Evolutionary conservation across 139 green algal genomes (phyloP).

Genomic region (Gonium pectorale): DNA sequence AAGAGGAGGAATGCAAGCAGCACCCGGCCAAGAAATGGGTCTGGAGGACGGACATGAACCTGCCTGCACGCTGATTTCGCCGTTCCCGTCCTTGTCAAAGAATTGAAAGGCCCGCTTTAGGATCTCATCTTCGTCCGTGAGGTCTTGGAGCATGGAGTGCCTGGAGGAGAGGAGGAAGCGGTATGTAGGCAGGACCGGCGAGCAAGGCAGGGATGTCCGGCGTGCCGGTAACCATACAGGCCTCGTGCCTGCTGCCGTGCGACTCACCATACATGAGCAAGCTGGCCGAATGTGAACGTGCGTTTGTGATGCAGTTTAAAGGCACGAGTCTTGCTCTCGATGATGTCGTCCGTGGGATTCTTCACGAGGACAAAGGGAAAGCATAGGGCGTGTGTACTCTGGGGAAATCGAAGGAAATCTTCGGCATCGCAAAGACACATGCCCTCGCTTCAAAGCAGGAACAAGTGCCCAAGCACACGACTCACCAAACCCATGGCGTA

Average conservation of each 20-base stretch:
- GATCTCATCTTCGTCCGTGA: conserved; percentile 65
- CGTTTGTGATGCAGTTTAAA: conserved; percentile 53
- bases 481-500: conserved; percentile 67
- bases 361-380: too few relatives aligned
- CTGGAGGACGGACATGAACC: too few relatives aligned
- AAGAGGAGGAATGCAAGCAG: too few relatives aligned
- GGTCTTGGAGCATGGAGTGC: conserved; percentile 63
- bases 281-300: conserved; percentile 56
- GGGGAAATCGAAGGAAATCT: too few relatives aligned
- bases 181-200: background rate
- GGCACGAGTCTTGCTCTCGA: conserved; percentile 59
- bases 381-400: too few relatives aligned
- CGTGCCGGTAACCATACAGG: background rate
- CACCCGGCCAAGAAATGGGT: background rate
- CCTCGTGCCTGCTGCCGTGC: too few relatives aligned
- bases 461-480: too few relatives aligned
- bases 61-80: conserved; percentile 21
- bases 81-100: conserved; percentile 62
- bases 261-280: conserved; percentile 65
- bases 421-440: too few relatives aligned
- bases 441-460: too few relatives aligned
- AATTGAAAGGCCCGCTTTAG: conserved; percentile 66
- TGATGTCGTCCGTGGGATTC: conserved; percentile 66
- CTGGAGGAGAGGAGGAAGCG: conserved; percentile 7
- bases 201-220: background rate